These are phyloP conservation scores for Triticum timopheevii DNA, from an alignment of 176 grass and related monocot species.

Conservation along the genomic window DNA sequence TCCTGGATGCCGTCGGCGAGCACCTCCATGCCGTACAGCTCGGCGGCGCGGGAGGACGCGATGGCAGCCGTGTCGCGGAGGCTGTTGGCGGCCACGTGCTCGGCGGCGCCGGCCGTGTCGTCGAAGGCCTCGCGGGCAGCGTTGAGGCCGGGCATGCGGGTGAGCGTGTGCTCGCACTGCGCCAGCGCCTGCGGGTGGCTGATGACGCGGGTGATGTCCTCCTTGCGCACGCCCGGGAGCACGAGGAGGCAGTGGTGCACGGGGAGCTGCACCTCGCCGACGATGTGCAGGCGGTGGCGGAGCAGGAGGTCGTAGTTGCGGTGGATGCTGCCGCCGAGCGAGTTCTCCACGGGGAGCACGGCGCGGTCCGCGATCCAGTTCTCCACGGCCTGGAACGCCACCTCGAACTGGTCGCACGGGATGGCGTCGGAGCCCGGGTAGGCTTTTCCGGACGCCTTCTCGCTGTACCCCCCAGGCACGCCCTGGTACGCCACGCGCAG, in stretches of 20 bases:
- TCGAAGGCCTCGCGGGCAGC: slow-evolving; percentile 88
- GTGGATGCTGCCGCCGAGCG: slow-evolving; percentile 93
- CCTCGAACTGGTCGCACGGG: slow-evolving; percentile 97
- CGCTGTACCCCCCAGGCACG: slow-evolving; percentile 60
- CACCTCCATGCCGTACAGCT: slow-evolving; percentile 78
- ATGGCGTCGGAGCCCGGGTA: slow-evolving; percentile 77
- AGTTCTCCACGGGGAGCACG: slow-evolving; percentile 95
- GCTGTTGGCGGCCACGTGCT: slow-evolving; percentile 56
- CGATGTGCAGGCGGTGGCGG: slow-evolving; percentile 89
- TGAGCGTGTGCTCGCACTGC: slow-evolving; percentile 89
- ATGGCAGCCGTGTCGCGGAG: slow-evolving; percentile 85
- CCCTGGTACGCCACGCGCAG: slow-evolving; percentile 95
- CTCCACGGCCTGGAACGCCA: slow-evolving; percentile 87
- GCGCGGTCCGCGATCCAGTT: slow-evolving; percentile 91
- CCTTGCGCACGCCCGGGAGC: slow-evolving; percentile 84
- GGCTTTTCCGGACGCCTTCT: slow-evolving; percentile 74
- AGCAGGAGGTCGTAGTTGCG: slow-evolving; percentile 97
- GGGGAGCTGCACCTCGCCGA: slow-evolving; percentile 86
- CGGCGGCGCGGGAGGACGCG: slow-evolving; percentile 82
- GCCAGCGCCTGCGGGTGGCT: slow-evolving; percentile 93
- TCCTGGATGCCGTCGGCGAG: slow-evolving; percentile 87
- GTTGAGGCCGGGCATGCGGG: slow-evolving; percentile 60
- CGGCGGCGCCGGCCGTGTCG: slow-evolving; percentile 86
- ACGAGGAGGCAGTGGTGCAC: slow-evolving; percentile 91
- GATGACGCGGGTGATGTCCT: slow-evolving; percentile 72